A percentile compares a stretch with the other conserved stretches of the same genome.
These are phyloP conservation scores for Krasilnikovozyma curviuscula DNA, from an alignment of 768 basidiomycete species.

Conservation along the genomic window DNA sequence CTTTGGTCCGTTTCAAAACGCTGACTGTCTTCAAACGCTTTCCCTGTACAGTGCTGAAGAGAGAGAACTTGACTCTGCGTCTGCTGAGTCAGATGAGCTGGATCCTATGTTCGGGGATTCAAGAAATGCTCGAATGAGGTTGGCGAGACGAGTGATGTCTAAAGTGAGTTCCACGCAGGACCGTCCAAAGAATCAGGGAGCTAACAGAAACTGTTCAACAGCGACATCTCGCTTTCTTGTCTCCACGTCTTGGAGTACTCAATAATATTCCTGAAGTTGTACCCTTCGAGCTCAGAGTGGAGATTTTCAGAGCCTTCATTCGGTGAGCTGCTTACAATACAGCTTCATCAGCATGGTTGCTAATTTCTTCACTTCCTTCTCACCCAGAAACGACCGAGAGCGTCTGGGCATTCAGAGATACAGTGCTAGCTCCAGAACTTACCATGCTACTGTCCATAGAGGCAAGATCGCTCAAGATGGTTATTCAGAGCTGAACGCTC, in stretches of 20 bases:
- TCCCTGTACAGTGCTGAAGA: constrained; percentile 41
- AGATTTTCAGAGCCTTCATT: constrained; percentile 72
- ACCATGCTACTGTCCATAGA: constrained; percentile 41
- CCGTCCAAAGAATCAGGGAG: constrained; percentile 14
- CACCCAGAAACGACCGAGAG: constrained; percentile 33
- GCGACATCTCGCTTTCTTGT: constrained; percentile 52
- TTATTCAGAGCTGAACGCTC: constrained; percentile 49
- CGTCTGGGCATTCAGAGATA: constrained; percentile 22
- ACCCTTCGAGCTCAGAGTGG: constrained; percentile 76
- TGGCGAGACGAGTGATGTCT: constrained; percentile 15
- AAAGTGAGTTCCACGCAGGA: constrained; percentile 10
- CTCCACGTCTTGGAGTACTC: constrained; percentile 70
- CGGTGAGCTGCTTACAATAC: constrained; percentile 14
- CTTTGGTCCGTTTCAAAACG: too few relatives aligned
- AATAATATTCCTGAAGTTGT: constrained; percentile 41
- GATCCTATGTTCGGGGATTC: background rate
- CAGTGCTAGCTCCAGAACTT: constrained; percentile 18
- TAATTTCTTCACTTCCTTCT: background rate
- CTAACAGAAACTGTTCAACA: constrained; percentile 38
- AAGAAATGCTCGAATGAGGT: constrained; percentile 9
- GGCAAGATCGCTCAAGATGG: constrained; percentile 72
- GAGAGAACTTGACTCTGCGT: constrained; percentile 26
- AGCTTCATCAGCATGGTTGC: background rate
- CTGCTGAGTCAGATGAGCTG: constrained; percentile 13
- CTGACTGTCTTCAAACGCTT: too few relatives aligned